Conservation (phyloP, 305 asterid species). For the Ajuga reptans region DNA sequence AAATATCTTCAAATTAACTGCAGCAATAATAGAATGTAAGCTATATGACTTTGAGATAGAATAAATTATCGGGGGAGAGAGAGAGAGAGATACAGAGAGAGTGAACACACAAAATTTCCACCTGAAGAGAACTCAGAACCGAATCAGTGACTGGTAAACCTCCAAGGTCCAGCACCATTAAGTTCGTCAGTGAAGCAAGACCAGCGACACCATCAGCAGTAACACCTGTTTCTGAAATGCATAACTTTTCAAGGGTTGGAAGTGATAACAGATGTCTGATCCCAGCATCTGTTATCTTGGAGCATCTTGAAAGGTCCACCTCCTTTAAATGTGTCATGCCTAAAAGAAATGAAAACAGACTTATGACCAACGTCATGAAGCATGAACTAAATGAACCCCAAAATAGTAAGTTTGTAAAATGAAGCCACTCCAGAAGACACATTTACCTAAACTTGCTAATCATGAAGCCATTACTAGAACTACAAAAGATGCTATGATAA, state of each 20-base stretch:
- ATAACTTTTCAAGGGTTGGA: constrained; percentile 59
- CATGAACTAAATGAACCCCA: not conserved
- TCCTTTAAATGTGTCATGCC: constrained; percentile 69
- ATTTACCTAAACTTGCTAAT: not conserved
- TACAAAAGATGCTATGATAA: not conserved
- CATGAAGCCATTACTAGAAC: not conserved
- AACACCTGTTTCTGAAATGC: constrained; percentile 77
- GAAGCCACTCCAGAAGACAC: constrained; percentile 16
- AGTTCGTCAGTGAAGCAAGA: constrained; percentile 58
- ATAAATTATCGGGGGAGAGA: not conserved
- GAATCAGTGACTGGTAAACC: constrained; percentile 72
- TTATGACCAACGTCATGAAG: not conserved
- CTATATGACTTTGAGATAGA: not conserved
- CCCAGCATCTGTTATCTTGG: constrained; percentile 74
- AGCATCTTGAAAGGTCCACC: constrained; percentile 75
- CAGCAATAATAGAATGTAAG: constrained; percentile 6
- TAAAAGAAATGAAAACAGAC: constrained; percentile 27
- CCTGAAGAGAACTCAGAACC: constrained; percentile 72
- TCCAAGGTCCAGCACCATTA: constrained; percentile 67
- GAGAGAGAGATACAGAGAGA: not conserved
- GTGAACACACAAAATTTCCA: constrained; percentile 15
- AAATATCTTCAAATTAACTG: not conserved
- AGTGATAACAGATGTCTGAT: constrained; percentile 58
- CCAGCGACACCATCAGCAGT: constrained; percentile 52
- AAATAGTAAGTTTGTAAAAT: not conserved